Evolutionary conservation across 768 basidiomycete genomes (phyloP).

Genomic region (Leccinum rimulosum): DNA sequence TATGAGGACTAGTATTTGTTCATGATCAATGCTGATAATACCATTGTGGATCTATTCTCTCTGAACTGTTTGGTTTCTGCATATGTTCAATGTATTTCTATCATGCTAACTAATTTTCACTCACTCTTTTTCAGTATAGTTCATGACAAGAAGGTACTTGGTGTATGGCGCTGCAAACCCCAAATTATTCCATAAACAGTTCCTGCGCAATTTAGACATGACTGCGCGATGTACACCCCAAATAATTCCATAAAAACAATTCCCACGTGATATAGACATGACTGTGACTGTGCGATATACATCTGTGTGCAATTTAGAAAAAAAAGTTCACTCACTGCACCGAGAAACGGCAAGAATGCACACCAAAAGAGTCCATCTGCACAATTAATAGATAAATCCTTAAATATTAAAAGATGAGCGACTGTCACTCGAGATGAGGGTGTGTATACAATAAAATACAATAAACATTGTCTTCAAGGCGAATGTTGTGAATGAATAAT

Average conservation of each 20-base stretch:
- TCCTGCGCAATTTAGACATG: too few species aligned
- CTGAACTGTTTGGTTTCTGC: constrained; percentile 91
- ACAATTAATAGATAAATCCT: constrained; percentile 29
- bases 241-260: too few species aligned
- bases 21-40: constrained; percentile 87
- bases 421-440: constrained; percentile 1
- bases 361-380: too few species aligned
- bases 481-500: constrained; percentile 23
- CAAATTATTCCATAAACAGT: too few species aligned
- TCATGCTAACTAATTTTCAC: background rate
- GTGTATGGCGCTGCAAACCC: too few species aligned
- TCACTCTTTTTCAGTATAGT: constrained; percentile 66
- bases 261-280: too few species aligned
- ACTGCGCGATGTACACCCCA: too few species aligned
- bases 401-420: constrained; percentile 26
- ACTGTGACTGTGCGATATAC: too few species aligned
- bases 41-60: constrained; percentile 83
- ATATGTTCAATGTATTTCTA: constrained; percentile 37
- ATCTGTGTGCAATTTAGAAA: too few species aligned
- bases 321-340: too few species aligned
- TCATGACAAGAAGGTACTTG: constrained; percentile 80
- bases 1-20: constrained; percentile 82
- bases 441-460: constrained; percentile 15
- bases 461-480: constrained; percentile 30
- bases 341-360: too few species aligned